Percentiles rank a stretch among this genome's conserved stretches.
Conservation (phyloP, 2,329 filamentous ascomycete genomes). For the Ceratocystis albifundus region DNA sequence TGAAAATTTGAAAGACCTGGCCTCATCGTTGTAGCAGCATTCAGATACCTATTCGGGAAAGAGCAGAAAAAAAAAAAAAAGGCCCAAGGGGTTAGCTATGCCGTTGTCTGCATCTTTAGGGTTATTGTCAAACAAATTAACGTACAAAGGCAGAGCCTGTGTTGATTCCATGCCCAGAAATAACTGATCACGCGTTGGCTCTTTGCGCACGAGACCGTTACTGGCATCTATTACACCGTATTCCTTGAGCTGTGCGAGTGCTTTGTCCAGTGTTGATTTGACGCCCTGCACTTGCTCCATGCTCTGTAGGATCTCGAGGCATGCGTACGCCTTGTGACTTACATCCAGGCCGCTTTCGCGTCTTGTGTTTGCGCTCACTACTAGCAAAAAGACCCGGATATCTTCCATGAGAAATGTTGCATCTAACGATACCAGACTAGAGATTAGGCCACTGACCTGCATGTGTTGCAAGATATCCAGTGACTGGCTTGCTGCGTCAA, state of each 20-base stretch:
- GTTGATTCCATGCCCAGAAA: conserved; percentile 10
- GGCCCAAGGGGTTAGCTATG: background rate
- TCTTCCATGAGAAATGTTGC: conserved; percentile 25
- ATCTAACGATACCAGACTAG: conserved; percentile 26
- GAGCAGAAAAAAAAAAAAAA: background rate
- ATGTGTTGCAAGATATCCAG: conserved; percentile 25
- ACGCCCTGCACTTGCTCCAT: conserved; percentile 27
- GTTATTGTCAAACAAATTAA: background rate
- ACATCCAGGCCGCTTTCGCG: conserved; percentile 12
- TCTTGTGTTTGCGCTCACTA: conserved; percentile 21
- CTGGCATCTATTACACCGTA: conserved; percentile 5
- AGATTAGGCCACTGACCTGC: conserved; percentile 25
- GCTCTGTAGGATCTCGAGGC: conserved; percentile 25
- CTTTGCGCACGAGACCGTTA: conserved; percentile 4
- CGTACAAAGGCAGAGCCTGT: background rate
- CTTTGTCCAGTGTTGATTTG: conserved; percentile 5
- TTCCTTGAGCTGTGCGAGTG: background rate
- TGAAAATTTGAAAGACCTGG: background rate
- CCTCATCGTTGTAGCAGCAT: background rate
- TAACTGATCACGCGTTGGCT: conserved; percentile 7
- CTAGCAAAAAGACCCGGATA: conserved; percentile 27
- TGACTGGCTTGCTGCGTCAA: conserved; percentile 25
- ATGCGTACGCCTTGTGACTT: conserved; percentile 20
- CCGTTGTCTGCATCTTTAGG: background rate
- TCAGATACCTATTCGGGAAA: background rate